Evolutionary conservation across 1,284 basidiomycete species (phyloP).

Genomic region (Ustilago tritici): DNA sequence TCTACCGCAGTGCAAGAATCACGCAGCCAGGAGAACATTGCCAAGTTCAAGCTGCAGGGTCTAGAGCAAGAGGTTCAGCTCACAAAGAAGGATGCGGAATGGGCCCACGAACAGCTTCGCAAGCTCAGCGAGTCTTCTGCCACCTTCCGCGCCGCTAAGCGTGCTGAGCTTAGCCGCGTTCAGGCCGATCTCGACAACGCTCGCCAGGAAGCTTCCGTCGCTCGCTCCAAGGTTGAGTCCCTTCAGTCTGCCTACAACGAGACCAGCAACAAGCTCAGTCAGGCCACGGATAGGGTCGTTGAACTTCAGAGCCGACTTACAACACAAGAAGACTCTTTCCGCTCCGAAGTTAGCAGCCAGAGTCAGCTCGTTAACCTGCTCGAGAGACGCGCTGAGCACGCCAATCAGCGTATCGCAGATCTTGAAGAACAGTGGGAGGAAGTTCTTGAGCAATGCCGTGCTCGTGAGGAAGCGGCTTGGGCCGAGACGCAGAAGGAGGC

Average conservation of each 20-base stretch:
- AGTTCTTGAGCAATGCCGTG: slow-evolving; percentile 78
- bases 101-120: slow-evolving; percentile 69
- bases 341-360: slow-evolving; percentile 79
- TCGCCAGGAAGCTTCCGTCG: slow-evolving; percentile 76
- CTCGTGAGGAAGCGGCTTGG: slow-evolving; percentile 76
- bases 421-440: slow-evolving; percentile 83
- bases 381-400: slow-evolving; percentile 83
- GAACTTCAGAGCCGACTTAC: slow-evolving; percentile 80
- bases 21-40: slow-evolving; percentile 56
- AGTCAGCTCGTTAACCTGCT: slow-evolving; percentile 81
- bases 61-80: slow-evolving; percentile 82
- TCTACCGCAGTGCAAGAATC: slow-evolving; percentile 57
- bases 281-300: slow-evolving; percentile 79
- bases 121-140: slow-evolving; percentile 54
- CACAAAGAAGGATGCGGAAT: slow-evolving; percentile 78
- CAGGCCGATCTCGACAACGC: slow-evolving; percentile 80
- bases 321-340: slow-evolving; percentile 82
- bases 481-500: slow-evolving; percentile 77
- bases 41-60: slow-evolving; percentile 80
- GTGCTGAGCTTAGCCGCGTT: slow-evolving; percentile 79
- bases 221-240: slow-evolving; percentile 77
- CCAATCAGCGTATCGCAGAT: slow-evolving; percentile 80
- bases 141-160: slow-evolving; percentile 67
- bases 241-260: slow-evolving; percentile 78
- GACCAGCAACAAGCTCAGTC: slow-evolving; percentile 78